Evolutionary conservation across 2,329 filamentous ascomycete genomes (phyloP).

Genomic region (Trichophyton rubrum): DNA sequence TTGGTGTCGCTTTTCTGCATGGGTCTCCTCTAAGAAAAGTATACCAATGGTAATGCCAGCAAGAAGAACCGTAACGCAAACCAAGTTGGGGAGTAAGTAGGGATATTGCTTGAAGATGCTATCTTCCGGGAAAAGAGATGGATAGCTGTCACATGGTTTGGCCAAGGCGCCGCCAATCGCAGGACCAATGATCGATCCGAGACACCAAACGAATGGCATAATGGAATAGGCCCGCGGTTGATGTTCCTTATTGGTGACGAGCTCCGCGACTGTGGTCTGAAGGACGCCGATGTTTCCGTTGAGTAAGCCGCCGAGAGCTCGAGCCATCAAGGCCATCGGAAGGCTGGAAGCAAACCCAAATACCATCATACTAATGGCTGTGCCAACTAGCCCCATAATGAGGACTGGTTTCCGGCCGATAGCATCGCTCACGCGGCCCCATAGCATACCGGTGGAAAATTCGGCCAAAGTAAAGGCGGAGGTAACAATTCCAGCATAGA

Average conservation of each 20-base stretch:
- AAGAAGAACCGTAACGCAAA: conserved; percentile 67
- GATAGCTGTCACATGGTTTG: conserved; percentile 72
- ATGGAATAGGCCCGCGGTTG: conserved; percentile 91
- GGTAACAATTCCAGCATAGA: conserved; percentile 92
- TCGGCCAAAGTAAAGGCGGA: conserved; percentile 94
- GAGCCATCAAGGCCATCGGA: conserved; percentile 69
- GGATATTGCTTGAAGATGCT: conserved; percentile 78
- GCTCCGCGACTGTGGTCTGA: conserved; percentile 86
- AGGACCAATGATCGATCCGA: conserved; percentile 89
- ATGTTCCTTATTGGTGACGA: conserved; percentile 85
- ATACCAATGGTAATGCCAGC: conserved; percentile 66
- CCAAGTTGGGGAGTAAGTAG: conserved; percentile 84
- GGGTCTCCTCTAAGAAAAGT: conserved; percentile 88
- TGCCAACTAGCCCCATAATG: conserved; percentile 77
- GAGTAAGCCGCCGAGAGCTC: conserved; percentile 76
- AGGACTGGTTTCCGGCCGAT: conserved; percentile 89
- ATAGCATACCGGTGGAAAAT: conserved; percentile 82
- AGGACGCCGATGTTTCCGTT: conserved; percentile 96
- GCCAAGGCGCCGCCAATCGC: conserved; percentile 84
- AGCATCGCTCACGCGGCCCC: conserved; percentile 84
- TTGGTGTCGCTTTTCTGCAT: conserved; percentile 64
- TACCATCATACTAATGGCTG: conserved; percentile 78
- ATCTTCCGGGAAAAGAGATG: conserved; percentile 55
- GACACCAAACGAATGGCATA: conserved; percentile 96
- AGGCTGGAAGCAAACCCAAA: conserved; percentile 85